Percentiles rank a stretch among this genome's conserved stretches.
phyloP scores from a whole-genome alignment of 345 rosid species.

The Melaleuca alternifolia region DNA sequence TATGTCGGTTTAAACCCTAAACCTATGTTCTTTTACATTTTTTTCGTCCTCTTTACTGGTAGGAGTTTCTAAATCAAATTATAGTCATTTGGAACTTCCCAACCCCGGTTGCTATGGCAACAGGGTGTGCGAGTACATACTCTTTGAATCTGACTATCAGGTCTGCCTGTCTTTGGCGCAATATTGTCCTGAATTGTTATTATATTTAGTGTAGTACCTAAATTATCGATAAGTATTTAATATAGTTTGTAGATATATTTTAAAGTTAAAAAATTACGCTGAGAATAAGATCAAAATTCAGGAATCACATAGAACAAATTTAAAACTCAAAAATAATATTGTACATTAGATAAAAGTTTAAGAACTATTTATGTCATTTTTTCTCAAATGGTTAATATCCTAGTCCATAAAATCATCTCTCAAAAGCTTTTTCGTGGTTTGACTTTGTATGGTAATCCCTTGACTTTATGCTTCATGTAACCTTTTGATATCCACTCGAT shows the following conservation, averaged over 20 bases:
- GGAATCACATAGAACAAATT: too few relatives aligned
- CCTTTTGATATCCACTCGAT: neutral
- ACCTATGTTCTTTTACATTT: neutral
- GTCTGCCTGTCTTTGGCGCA: neutral
- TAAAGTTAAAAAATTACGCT: too few relatives aligned
- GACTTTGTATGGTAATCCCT: neutral
- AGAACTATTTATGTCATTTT: too few relatives aligned
- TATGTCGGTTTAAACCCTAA: neutral
- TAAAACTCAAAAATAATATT: rapidly evolving
- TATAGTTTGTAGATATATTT: too few relatives aligned
- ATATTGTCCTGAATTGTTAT: too few relatives aligned
- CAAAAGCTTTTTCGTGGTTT: neutral
- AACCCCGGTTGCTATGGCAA: neutral
- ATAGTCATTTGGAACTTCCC: neutral
- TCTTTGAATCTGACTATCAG: neutral
- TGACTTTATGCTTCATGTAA: neutral
- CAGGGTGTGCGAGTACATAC: neutral
- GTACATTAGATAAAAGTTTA: too few relatives aligned
- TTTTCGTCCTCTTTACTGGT: neutral
- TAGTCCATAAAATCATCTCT: neutral
- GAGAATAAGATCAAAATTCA: too few relatives aligned
- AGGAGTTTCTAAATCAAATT: neutral
- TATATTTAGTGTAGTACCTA: rapidly evolving
- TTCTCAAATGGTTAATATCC: neutral
- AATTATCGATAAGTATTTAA: rapidly evolving